Evolutionary conservation across 139 green algal genomes (phyloP).

Genomic region (Chlamydomonas incerta): DNA sequence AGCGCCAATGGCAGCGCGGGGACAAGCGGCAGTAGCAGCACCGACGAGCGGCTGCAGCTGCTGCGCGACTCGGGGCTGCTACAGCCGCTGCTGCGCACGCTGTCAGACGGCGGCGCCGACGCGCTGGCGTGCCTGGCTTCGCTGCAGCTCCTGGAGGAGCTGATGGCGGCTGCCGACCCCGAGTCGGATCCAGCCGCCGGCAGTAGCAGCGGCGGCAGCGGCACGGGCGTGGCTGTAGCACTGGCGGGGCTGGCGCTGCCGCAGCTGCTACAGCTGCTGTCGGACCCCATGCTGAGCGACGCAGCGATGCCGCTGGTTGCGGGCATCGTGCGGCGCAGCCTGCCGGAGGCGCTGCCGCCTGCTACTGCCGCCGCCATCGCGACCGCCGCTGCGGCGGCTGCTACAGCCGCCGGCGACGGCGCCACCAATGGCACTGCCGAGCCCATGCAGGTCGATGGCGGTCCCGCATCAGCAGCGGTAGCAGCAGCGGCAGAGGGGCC

Average conservation of each 20-base stretch:
- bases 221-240: not conserved
- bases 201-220: not conserved
- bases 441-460: not conserved
- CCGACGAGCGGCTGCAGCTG: constrained; percentile 10
- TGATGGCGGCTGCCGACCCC: not conserved
- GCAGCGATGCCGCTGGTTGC: constrained; percentile 46
- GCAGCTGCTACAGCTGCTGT: constrained; percentile 33
- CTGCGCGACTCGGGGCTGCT: constrained; percentile 30
- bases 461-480: not conserved
- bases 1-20: not conserved
- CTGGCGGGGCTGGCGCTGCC: constrained; percentile 42
- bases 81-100: constrained; percentile 20
- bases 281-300: constrained; percentile 23
- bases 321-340: constrained; percentile 6
- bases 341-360: constrained; percentile 24
- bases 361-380: not conserved
- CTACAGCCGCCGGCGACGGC: not conserved
- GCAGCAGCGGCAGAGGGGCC: not conserved
- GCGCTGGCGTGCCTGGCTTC: constrained; percentile 36
- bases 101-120: constrained; percentile 26
- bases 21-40: not conserved
- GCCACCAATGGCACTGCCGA: too few species aligned
- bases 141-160: constrained; percentile 44
- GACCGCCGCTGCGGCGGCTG: not conserved
- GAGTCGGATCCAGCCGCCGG: too few species aligned